Conservation (phyloP, 1,284 basidiomycete genomes). For the Amylostereum areolatum region DNA sequence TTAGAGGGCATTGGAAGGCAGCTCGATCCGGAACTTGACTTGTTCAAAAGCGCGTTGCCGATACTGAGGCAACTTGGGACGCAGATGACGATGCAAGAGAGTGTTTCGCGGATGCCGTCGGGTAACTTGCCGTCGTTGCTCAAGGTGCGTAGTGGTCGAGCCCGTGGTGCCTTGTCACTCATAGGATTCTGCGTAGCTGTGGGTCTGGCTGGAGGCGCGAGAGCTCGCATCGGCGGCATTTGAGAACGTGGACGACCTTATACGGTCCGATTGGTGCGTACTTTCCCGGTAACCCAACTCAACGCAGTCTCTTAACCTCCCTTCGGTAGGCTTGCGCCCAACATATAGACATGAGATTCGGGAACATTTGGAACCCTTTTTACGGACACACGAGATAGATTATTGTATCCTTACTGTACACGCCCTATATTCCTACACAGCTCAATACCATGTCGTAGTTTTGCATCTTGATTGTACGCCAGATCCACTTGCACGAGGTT, state of each 20-base stretch:
- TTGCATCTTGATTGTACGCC: no score
- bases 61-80: slow-evolving; percentile 85
- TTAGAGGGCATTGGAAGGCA: slow-evolving; percentile 96
- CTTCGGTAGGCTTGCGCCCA: no score
- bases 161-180: neutral
- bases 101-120: slow-evolving; percentile 55
- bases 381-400: no score
- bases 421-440: no score
- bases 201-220: slow-evolving; percentile 89
- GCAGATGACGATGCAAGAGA: slow-evolving; percentile 80
- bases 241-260: slow-evolving; percentile 71
- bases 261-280: slow-evolving; percentile 72
- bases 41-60: slow-evolving; percentile 90
- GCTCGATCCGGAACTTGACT: slow-evolving; percentile 87
- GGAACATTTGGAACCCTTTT: no score
- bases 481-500: no score
- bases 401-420: no score
- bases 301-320: no score
- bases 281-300: neutral
- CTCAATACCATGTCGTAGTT: no score
- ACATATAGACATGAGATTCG: no score
- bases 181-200: slow-evolving; percentile 46
- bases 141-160: slow-evolving; percentile 47
- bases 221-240: slow-evolving; percentile 76
- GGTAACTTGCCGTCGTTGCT: slow-evolving; percentile 78